Conservation (phyloP, 2,329 filamentous ascomycete genomes). For the Colletotrichum trifolii region DNA sequence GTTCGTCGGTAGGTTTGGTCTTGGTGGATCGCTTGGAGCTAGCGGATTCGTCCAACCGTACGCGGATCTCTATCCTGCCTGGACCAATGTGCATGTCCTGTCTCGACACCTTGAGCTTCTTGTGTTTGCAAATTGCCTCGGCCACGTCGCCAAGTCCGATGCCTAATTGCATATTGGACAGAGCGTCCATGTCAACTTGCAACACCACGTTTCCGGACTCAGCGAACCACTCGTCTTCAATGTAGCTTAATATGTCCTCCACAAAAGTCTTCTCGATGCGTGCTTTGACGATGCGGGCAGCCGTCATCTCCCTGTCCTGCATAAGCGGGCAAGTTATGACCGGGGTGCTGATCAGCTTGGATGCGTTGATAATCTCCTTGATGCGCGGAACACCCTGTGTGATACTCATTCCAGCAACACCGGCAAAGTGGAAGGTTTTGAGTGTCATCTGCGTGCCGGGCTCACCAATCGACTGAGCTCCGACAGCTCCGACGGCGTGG, state of each 20-base stretch:
- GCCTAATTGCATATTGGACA: constrained; percentile 85
- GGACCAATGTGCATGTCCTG: constrained; percentile 72
- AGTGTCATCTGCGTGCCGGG: constrained; percentile 99
- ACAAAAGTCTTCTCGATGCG: constrained; percentile 96
- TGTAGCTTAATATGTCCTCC: constrained; percentile 80
- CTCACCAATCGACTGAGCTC: constrained; percentile 97
- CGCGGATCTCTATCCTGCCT: constrained; percentile 77
- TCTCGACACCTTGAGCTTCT: constrained; percentile 81
- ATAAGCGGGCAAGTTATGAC: constrained; percentile 89
- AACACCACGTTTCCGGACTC: constrained; percentile 82
- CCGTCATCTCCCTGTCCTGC: constrained; percentile 78
- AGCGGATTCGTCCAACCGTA: constrained; percentile 67
- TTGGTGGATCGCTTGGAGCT: constrained; percentile 59
- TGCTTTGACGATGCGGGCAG: constrained; percentile 90
- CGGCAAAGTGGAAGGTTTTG: constrained; percentile 99
- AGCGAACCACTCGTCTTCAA: constrained; percentile 90
- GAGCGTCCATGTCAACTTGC: constrained; percentile 81
- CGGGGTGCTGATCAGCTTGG: constrained; percentile 91
- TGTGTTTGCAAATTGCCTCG: constrained; percentile 80
- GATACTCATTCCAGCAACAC: constrained; percentile 99
- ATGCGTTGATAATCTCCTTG: constrained; percentile 99
- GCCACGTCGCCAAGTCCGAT: constrained; percentile 80
- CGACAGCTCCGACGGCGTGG: constrained; percentile 94
- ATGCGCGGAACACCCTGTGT: constrained; percentile 99
- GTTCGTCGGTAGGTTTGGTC: constrained; percentile 57